These are phyloP conservation scores for Astrothelium macrocarpum DNA, from an alignment of 495 filamentous ascomycete genomes.

Conservation along the genomic window DNA sequence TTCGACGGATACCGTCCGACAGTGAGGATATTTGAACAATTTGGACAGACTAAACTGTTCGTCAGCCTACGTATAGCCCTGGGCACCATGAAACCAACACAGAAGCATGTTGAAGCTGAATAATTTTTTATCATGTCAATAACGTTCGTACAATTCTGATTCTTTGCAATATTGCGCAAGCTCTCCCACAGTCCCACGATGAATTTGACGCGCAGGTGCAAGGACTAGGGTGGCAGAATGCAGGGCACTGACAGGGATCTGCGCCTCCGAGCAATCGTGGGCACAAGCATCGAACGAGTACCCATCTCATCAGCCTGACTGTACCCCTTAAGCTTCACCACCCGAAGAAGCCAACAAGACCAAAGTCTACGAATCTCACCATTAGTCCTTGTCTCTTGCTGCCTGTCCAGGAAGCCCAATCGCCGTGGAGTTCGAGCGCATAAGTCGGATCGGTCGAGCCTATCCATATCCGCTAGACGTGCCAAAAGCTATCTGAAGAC, in stretches of 20 bases:
- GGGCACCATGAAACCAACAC: slow-evolving; percentile 39
- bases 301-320: neutral
- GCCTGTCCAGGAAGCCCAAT: too few species aligned
- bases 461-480: too few species aligned
- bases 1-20: slow-evolving; percentile 46
- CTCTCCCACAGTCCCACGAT: neutral
- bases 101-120: slow-evolving; percentile 48
- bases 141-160: too few species aligned
- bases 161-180: too few species aligned
- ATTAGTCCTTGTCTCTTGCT: neutral
- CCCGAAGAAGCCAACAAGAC: too few species aligned
- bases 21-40: slow-evolving; percentile 81
- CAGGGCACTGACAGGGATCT: neutral
- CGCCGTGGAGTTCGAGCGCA: too few species aligned
- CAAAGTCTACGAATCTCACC: too few species aligned
- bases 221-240: neutral
- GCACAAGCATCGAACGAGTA: neutral
- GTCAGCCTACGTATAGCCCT: slow-evolving; percentile 9
- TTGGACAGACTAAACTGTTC: slow-evolving; percentile 65
- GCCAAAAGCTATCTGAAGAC: too few species aligned
- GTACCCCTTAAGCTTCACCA: neutral
- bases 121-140: neutral
- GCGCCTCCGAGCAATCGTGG: neutral
- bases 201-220: neutral
- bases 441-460: too few species aligned